A percentile compares a stretch with the other conserved stretches of the same genome.
Conservation (phyloP, 768 basidiomycete genomes). For the Russula olivacea region DNA sequence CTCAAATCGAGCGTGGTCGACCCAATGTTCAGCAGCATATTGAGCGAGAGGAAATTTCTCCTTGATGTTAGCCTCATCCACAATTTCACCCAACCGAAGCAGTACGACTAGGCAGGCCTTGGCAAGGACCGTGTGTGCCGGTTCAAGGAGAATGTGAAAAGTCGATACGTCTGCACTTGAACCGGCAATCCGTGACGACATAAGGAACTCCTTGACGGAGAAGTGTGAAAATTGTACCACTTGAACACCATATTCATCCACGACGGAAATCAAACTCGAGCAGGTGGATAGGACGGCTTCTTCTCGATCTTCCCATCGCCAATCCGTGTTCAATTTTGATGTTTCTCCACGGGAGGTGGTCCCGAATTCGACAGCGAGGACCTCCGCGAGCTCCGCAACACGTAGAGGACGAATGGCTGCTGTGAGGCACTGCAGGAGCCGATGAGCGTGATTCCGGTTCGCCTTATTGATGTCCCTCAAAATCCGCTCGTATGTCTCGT, state of each 20-base stretch:
- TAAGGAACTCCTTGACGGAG: slow-evolving; percentile 6
- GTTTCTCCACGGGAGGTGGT: neutral
- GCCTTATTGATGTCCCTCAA: neutral
- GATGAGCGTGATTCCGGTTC: neutral
- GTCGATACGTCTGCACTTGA: neutral
- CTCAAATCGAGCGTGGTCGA: neutral
- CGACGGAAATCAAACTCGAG: neutral
- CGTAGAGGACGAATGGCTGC: neutral
- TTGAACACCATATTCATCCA: neutral
- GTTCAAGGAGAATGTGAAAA: neutral
- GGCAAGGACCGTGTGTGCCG: neutral
- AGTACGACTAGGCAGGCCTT: neutral
- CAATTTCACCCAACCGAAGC: neutral
- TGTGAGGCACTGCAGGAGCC: neutral
- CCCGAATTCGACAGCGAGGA: neutral
- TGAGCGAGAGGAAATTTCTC: neutral
- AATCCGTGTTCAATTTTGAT: neutral
- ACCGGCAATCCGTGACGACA: neutral
- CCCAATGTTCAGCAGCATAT: neutral
- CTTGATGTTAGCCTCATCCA: too few relatives aligned
- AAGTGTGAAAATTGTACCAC: slow-evolving; percentile 2
- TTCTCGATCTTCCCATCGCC: neutral
- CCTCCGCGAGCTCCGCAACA: neutral
- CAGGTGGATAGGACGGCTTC: neutral
- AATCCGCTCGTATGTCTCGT: slow-evolving; percentile 3